A percentile compares a stretch with the other conserved stretches of the same genome.
These are phyloP conservation scores for Pulveroboletus frians DNA, from an alignment of 768 basidiomycete genomes.

Conservation along the genomic window DNA sequence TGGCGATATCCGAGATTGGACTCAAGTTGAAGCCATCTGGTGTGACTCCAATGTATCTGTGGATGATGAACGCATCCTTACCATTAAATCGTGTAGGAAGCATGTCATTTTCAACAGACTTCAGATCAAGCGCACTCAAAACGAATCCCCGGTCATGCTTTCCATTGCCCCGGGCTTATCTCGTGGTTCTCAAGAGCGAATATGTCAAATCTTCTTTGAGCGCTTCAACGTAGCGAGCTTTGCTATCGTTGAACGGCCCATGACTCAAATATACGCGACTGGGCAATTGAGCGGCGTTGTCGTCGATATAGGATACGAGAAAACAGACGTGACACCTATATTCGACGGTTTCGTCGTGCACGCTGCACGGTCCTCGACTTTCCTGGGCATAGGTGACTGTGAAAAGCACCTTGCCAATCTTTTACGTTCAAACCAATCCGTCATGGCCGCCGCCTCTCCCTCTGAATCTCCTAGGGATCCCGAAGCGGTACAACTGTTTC, in stretches of 20 bases:
- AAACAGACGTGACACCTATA: conserved; percentile 74
- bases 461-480: conserved; percentile 43
- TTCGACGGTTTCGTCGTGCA: conserved; percentile 66
- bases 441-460: conserved; percentile 55
- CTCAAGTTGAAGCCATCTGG: conserved; percentile 87
- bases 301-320: conserved; percentile 73
- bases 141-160: conserved; percentile 82
- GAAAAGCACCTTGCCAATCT: conserved; percentile 71
- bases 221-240: conserved; percentile 87
- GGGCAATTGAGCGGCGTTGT: conserved; percentile 69
- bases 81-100: conserved; percentile 53
- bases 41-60: conserved; percentile 28
- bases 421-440: conserved; percentile 61
- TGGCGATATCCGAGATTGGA: conserved; percentile 70
- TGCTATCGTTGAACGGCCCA: conserved; percentile 73
- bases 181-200: conserved; percentile 60
- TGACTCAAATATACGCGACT: conserved; percentile 78
- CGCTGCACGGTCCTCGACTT: conserved; percentile 48
- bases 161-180: conserved; percentile 63
- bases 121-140: conserved; percentile 73
- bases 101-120: conserved; percentile 72
- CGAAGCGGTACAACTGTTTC: conserved; percentile 42
- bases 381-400: conserved; percentile 67
- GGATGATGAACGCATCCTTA: conserved; percentile 3
- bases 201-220: conserved; percentile 86